Evolutionary conservation across 106 monocot genomes (phyloP).

Genomic region (Dendrobium nobile): DNA sequence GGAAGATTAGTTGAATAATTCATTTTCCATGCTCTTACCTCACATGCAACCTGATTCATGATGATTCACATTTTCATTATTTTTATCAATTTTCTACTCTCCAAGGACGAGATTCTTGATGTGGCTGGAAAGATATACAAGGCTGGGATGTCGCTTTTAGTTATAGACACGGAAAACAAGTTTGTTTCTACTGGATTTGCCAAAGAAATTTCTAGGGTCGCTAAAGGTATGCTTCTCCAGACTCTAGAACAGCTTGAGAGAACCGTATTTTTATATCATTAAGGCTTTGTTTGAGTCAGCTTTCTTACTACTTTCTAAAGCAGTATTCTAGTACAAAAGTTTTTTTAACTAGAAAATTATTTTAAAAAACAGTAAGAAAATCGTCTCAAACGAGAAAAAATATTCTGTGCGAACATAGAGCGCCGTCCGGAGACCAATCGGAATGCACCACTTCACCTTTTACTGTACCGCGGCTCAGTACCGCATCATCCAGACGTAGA

Average conservation of each 20-base stretch:
- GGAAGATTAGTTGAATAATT: neutral
- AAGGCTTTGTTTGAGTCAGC: no score
- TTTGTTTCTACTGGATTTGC: conserved; percentile 99
- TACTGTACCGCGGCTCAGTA: no score
- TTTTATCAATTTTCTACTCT: conserved; percentile 5
- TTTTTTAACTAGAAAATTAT: no score
- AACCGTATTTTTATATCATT: no score
- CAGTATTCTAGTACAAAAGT: no score
- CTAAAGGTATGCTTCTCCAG: conserved; percentile 55
- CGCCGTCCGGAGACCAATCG: no score
- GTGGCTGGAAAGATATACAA: conserved; percentile 96
- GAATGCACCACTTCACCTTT: no score
- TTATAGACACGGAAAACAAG: conserved; percentile 99
- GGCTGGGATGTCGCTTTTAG: conserved; percentile 95
- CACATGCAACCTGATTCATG: neutral
- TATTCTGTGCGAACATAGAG: no score
- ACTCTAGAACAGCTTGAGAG: neutral
- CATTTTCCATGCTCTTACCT: neutral
- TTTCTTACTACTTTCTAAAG: no score
- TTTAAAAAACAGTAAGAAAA: no score
- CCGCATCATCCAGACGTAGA: no score
- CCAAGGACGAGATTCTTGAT: conserved; percentile 94
- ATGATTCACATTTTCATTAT: neutral
- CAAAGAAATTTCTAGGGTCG: conserved; percentile 92
- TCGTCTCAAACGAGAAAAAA: no score